phyloP scores from a whole-genome alignment of 768 basidiomycete genomes.

The Mycena latifolia region DNA sequence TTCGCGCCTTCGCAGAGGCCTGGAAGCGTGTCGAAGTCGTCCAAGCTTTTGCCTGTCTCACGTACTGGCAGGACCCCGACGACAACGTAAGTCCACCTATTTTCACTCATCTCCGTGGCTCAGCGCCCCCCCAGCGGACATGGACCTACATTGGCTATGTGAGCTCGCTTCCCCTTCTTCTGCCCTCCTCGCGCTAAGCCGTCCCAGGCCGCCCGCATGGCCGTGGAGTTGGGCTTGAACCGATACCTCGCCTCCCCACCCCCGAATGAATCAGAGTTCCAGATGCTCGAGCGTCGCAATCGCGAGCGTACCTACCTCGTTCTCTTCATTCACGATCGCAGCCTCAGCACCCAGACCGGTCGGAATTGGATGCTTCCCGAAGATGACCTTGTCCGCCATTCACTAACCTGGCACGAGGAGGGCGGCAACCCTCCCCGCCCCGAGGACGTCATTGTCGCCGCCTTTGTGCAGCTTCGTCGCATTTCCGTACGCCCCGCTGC shows the following conservation, averaged over 20 bases:
- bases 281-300: conserved; percentile 82
- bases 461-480: conserved; percentile 81
- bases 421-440: conserved; percentile 68
- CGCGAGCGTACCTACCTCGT: conserved; percentile 90
- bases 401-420: conserved; percentile 78
- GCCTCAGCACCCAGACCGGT: conserved; percentile 88
- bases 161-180: conserved; percentile 44
- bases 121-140: conserved; percentile 65
- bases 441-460: conserved; percentile 85
- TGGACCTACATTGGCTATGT: conserved; percentile 93
- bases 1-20: conserved; percentile 82
- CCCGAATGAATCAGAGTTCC: conserved; percentile 71
- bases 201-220: conserved; percentile 85
- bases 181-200: conserved; percentile 16
- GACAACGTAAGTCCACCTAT: conserved; percentile 70
- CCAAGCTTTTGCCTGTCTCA: conserved; percentile 90
- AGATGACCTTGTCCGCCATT: conserved; percentile 81
- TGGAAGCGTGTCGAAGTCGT: conserved; percentile 89
- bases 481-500: conserved; percentile 72
- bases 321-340: conserved; percentile 88
- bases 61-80: conserved; percentile 91
- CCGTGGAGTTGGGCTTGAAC: conserved; percentile 86
- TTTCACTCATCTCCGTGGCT: conserved; percentile 33
- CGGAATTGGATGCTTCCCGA: conserved; percentile 92
- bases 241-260: conserved; percentile 70